phyloP scores from a whole-genome alignment of 306 rosid species.

The Cucurbita maxima region DNA sequence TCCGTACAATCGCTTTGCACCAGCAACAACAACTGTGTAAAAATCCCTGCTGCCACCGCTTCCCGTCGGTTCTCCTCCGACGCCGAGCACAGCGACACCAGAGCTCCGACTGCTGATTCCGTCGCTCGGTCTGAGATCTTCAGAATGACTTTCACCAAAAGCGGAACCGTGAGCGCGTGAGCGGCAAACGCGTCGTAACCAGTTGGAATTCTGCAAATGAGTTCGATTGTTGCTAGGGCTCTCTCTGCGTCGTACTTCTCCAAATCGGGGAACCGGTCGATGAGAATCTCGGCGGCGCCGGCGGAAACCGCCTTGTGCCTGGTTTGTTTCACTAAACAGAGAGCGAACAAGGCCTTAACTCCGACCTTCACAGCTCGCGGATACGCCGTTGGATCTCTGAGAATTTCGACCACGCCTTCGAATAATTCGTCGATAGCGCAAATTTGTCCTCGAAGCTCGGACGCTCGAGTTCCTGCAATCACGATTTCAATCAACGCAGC shows the following conservation, averaged over 20 bases:
- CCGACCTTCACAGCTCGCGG: conserved; percentile 66
- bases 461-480: conserved; percentile 44
- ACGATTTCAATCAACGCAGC: conserved; percentile 60
- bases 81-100: conserved; percentile 63
- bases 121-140: conserved; percentile 78
- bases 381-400: conserved; percentile 29
- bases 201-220: conserved; percentile 45
- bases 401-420: conserved; percentile 56
- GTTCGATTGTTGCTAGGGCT: conserved; percentile 71
- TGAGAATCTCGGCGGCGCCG: conserved; percentile 52
- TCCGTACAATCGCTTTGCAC: conserved; percentile 92
- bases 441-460: conserved; percentile 52
- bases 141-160: conserved; percentile 67
- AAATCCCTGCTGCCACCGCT: conserved; percentile 71
- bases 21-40: conserved; percentile 62
- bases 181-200: conserved; percentile 43
- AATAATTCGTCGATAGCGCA: conserved; percentile 46
- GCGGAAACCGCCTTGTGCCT: conserved; percentile 55
- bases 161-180: conserved; percentile 74
- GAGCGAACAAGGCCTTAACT: conserved; percentile 55
- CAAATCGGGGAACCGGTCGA: conserved; percentile 55
- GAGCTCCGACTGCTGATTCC: conserved; percentile 83
- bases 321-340: conserved; percentile 66
- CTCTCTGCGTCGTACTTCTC: conserved; percentile 81
- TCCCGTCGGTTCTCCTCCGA: conserved; percentile 44